Base-by-base conservation (phyloP, 1,284 basidiomycete genomes). In the Vanrija humicola region DNA sequence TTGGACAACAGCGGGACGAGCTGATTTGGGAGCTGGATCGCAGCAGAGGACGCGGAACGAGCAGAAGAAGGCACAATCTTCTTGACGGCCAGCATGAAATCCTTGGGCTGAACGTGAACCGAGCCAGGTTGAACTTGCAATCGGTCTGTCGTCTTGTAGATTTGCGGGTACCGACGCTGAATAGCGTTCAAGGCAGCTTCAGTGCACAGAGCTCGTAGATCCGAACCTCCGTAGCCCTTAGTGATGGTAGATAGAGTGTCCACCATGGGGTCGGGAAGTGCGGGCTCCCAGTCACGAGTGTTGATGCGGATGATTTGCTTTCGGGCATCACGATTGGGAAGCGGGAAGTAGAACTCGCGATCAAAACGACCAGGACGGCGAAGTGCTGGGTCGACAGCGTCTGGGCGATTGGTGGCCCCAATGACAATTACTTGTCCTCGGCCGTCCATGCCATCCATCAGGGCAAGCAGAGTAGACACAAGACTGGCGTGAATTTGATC, bases 361-460 rank as follows among this genome's bases (percentile, higher is more conserved):
- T 99, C 96, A 70, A 99, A 99, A 56, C 96, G 82, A 14, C 96
- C 96, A 0, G 96, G 96, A 38, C 96, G 82, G 42, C 96, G 83
- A 45, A 99, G 77, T 0, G 96, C 96, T 34, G 96, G 93, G 74
- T 99, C 96, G 54, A 99, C 87, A 12, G 93, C 90, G 76, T 99
- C 96, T 0, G 95, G 95, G 56, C 96, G 78, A 73, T 99, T 99
- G 9, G 96, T 99, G 1, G 96, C 96, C 28, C 96, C 95, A 64
- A 98, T 97, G 44, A 98, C 90, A n/a, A 98, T 85, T 23, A 98
- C 94, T 75, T 97, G 93, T 3, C 81, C 92, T 57, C 96, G 84
- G 1, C 95, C 95, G 64, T 99, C 96, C 96, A 99, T 99, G 46
- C 96, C 96, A 73, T 98, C 96, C 95, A 98, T 98, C 47, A 99